Conservation (phyloP, 768 basidiomycete genomes). For the Mycena crocata region DNA sequence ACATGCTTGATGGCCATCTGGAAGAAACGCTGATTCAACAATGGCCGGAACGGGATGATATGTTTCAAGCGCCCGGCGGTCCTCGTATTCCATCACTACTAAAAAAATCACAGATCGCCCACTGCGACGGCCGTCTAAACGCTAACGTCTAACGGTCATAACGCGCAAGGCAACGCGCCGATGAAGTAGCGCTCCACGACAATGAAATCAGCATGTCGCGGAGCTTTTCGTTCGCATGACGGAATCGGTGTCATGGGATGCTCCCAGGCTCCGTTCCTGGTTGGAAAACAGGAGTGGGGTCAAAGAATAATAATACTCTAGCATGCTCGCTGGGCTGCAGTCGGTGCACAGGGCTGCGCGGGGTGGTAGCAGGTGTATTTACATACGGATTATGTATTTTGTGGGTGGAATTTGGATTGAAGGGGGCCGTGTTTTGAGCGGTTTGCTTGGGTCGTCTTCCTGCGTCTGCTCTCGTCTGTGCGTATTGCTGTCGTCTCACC, state of each 20-base stretch:
- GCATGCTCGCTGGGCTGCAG: too few species aligned
- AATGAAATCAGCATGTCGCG: constrained; percentile 7
- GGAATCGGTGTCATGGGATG: not conserved
- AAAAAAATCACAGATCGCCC: not conserved
- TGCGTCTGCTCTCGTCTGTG: constrained; percentile 9
- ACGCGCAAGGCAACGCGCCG: not conserved
- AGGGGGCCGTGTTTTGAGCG: not conserved
- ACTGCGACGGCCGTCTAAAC: not conserved
- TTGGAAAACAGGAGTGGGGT: not conserved
- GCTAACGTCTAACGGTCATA: not conserved
- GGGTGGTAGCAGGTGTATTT: not conserved
- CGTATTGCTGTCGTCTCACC: constrained; percentile 7
- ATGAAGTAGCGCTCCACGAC: not conserved
- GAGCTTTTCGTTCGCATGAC: constrained; percentile 13
- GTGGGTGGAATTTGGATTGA: not conserved
- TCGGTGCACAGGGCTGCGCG: too few species aligned
- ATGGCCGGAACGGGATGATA: not conserved
- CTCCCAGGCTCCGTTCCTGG: not conserved
- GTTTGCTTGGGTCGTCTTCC: not conserved
- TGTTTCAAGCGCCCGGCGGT: constrained; percentile 9
- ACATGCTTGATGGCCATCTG: constrained; percentile 13
- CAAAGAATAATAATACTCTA: not conserved
- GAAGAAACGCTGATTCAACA: too few species aligned
- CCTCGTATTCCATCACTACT: not conserved
- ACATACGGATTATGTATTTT: not conserved